These are phyloP conservation scores for Olyra latifolia DNA, from an alignment of 176 grass and related monocot species.

Conservation along the genomic window DNA sequence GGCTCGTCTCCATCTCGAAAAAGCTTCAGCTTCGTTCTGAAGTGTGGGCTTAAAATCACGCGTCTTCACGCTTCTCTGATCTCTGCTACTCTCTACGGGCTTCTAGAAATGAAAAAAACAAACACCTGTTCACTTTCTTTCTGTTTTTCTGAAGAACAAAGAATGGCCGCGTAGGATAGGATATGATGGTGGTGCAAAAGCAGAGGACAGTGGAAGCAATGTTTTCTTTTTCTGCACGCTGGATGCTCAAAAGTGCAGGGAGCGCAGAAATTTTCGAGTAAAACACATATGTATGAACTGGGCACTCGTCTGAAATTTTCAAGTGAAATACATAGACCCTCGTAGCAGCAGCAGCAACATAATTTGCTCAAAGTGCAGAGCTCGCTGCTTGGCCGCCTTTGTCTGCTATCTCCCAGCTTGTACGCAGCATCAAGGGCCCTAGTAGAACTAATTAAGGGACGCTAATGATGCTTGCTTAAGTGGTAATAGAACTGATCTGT, in stretches of 20 bases:
- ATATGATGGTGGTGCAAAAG: constrained; percentile 7
- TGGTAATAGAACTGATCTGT: not conserved
- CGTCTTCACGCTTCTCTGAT: constrained; percentile 4
- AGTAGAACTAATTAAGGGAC: not conserved
- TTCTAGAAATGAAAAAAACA: constrained; percentile 26
- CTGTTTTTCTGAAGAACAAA: not conserved
- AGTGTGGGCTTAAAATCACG: not conserved
- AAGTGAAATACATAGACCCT: not conserved
- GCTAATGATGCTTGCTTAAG: not conserved
- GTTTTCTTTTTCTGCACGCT: not conserved
- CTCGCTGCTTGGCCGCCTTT: not conserved
- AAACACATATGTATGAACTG: too few relatives aligned
- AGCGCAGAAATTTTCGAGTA: too few relatives aligned
- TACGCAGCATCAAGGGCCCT: not conserved
- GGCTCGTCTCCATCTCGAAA: not conserved
- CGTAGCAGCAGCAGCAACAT: too few relatives aligned
- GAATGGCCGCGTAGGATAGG: not conserved
- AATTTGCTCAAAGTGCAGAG: too few relatives aligned
- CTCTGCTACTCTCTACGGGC: not conserved
- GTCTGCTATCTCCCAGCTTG: not conserved
- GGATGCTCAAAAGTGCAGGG: not conserved
- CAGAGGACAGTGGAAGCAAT: not conserved
- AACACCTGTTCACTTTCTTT: not conserved
- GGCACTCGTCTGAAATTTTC: not conserved
- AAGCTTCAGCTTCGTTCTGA: not conserved